Percentiles rank a stretch among this genome's conserved stretches.
phyloP scores from a whole-genome alignment of 495 filamentous ascomycete genomes.

The Cryomyces minteri region DNA sequence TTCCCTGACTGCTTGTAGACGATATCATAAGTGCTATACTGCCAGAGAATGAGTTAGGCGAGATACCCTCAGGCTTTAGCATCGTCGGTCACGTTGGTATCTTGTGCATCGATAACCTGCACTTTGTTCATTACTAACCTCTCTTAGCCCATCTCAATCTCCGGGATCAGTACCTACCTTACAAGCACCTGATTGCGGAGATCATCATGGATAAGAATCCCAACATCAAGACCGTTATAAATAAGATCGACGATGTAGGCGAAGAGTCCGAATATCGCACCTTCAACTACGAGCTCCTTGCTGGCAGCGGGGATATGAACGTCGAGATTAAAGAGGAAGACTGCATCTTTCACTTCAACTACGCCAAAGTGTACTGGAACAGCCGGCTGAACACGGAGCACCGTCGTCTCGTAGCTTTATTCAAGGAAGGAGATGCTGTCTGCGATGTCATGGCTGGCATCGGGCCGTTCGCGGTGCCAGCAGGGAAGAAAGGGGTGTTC shows the following conservation, averaged over 20 bases:
- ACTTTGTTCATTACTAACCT: not conserved
- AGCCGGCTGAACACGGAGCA: slow-evolving; percentile 78
- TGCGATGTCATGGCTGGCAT: slow-evolving; percentile 97
- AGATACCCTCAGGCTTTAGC: slow-evolving; percentile 74
- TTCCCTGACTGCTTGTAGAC: slow-evolving; percentile 23
- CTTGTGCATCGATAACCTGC: slow-evolving; percentile 7
- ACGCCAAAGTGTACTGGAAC: slow-evolving; percentile 95
- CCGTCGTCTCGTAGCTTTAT: slow-evolving; percentile 55
- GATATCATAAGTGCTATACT: slow-evolving; percentile 70
- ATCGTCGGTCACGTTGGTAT: slow-evolving; percentile 73
- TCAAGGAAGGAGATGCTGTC: slow-evolving; percentile 69
- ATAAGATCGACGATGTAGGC: slow-evolving; percentile 83
- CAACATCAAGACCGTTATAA: slow-evolving; percentile 71
- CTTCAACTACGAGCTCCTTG: slow-evolving; percentile 79
- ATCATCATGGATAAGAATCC: slow-evolving; percentile 83
- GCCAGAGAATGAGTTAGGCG: slow-evolving; percentile 46
- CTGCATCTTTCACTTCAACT: slow-evolving; percentile 53
- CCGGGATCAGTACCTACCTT: slow-evolving; percentile 55
- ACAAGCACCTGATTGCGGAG: slow-evolving; percentile 66
- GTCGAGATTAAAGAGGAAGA: slow-evolving; percentile 50
- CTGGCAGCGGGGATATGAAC: slow-evolving; percentile 57
- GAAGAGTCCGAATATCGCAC: slow-evolving; percentile 73
- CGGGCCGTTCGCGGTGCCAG: slow-evolving; percentile 85
- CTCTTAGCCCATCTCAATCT: slow-evolving; percentile 70
- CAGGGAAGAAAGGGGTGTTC: slow-evolving; percentile 75